Evolutionary conservation across 2,329 filamentous ascomycete species (phyloP).

Genomic region (Colletotrichum orchidophilum): DNA sequence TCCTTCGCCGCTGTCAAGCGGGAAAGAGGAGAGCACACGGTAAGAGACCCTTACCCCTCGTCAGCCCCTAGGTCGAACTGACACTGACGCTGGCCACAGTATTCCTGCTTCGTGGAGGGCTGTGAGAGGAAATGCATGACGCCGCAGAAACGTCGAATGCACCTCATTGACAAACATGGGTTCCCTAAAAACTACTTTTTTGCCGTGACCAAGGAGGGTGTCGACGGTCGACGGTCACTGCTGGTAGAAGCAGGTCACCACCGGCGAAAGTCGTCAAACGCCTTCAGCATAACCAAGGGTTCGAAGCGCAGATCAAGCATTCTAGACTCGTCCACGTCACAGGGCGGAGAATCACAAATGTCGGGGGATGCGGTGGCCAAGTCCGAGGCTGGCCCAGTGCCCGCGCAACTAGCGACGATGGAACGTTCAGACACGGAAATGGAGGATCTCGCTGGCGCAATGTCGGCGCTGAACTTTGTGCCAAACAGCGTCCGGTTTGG

Average conservation of each 20-base stretch:
- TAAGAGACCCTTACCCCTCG: conserved; percentile 43
- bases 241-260: conserved; percentile 67
- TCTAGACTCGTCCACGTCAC: conserved; percentile 35
- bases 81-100: conserved; percentile 58
- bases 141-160: conserved; percentile 83
- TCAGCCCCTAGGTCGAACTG: background rate
- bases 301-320: conserved; percentile 46
- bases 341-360: conserved; percentile 3
- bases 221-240: conserved; percentile 85
- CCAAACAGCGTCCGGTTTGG: conserved; percentile 75
- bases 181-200: conserved; percentile 93
- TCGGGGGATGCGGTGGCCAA: background rate
- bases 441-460: conserved; percentile 70
- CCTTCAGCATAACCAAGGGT: conserved; percentile 43
- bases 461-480: conserved; percentile 78
- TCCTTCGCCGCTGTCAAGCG: conserved; percentile 76
- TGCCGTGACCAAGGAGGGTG: conserved; percentile 85
- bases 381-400: conserved; percentile 14
- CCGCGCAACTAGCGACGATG: background rate
- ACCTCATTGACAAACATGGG: conserved; percentile 93
- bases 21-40: conserved; percentile 87
- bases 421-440: conserved; percentile 60
- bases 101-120: conserved; percentile 87
- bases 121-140: conserved; percentile 88
- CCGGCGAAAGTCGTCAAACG: conserved; percentile 57